Base-by-base conservation (phyloP, 2,329 filamentous ascomycete genomes). In the Penicillium sp. region DNA sequence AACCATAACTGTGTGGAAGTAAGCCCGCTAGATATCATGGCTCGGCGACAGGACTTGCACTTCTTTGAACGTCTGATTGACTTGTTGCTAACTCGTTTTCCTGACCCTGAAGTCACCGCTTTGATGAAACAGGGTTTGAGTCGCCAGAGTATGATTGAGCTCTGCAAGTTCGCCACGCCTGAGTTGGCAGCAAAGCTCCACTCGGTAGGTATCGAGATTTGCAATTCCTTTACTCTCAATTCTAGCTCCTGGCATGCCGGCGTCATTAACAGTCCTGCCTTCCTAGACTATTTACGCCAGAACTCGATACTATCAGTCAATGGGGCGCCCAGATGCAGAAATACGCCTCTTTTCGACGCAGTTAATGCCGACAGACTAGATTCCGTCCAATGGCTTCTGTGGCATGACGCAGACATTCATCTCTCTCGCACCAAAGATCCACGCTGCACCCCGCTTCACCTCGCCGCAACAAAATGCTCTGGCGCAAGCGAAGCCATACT, bases 231-330 rank as follows among this genome's bases (percentile, higher is more conserved):
- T 4, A 39, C 13, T 15, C 8, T 10, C 3, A 12, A 7, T 1
- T 24, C 42, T 4, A 50, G 23, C 5, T 18, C 47, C 4, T 50
- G 47, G 47, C 37, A 50, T 25, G 42, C 28, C 24, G 47, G 27
- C 4, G 37, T 29, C 8, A 8, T n/a, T 1, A 50, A 50, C 24
- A 29, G 42, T 15, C n/a, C 42, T 24, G 42, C 2, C 7, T 50
- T 50, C 18, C 37, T 50, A 25, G 37, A 39, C 20, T 39, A 39
- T 12, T 8, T 39, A 6, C 13, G 5, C 10, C 4, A 25, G 6
- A 39, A 39, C 20, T 25, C 10, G 6, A 10, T 10, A 1, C 10
- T 23, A 0, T 4, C 13, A 13, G 2, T 25, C 20, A 13, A 39
- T 1, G 24, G 24, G 12, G 3, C 20, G 3, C 9, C 23, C 6